Base-by-base conservation (phyloP, 768 basidiomycete species). In the Hygrophorus russula region DNA sequence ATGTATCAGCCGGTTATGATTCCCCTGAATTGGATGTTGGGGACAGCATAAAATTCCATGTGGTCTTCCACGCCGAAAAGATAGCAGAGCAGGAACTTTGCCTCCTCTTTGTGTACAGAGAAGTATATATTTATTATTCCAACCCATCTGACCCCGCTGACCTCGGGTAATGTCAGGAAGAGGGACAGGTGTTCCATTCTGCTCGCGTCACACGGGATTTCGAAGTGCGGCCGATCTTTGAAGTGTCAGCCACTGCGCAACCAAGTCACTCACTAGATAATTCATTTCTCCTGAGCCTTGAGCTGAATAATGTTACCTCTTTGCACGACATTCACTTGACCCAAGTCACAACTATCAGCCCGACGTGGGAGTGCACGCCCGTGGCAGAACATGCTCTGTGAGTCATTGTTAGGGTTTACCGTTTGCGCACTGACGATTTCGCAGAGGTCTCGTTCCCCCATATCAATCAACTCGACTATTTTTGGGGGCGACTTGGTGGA, bases 21-120 rank as follows among this genome's bases (percentile, higher is more conserved):
- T 49, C 38, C 49, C 48, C 42, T 19, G 43, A 36, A 51, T 79
- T 62, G 43, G 50, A 56, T 6, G 69, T 82, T 0, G 76, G 71
- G 18, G 69, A 74, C 15, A 67, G 60, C 33, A 51, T 70, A 4
- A 65, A 74, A 34, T 44, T 86, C n/a, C 63, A 71, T 4, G 39
- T 88, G 17, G 56, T 70, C 3, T 52, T 81, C 39, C 76, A 81
- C 49, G 75, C 75, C 3, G 65, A 71, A 39, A 51, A 56, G 0
- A 44, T 61, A 5, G 77, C 73, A 18, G 61, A 63, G 32, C 67
- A 70, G 30, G 71, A 77, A 36, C 62, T 90, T 9, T 68, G 64
- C 42, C 51, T 86, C 6, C 59, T 91, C 11, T 73, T 90, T 56
- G 69, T 78, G 0, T 87, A 77, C 61, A 72, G 81, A 51, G 73